Conservation (phyloP, 2,329 filamentous ascomycete genomes). For the Plectosphaerella sp. region DNA sequence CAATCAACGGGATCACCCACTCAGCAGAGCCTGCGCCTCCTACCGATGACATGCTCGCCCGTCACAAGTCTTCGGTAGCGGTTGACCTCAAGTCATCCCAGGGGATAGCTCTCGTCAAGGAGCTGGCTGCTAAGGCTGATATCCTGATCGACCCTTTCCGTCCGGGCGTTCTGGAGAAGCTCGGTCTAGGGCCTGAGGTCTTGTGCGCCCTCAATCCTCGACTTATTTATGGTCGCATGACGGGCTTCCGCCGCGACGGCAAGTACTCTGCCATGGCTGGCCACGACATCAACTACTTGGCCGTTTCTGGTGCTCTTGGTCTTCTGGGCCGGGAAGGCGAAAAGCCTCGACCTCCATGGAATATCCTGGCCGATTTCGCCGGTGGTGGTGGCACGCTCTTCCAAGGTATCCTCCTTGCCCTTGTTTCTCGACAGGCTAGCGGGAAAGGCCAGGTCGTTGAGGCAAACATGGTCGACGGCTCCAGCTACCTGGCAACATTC, state of each 20-base stretch:
- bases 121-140: conserved; percentile 61
- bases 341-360: conserved; percentile 74
- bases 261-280: conserved; percentile 85
- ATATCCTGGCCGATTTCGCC: conserved; percentile 86
- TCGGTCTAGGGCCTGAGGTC: conserved; percentile 69
- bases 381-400: conserved; percentile 82
- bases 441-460: conserved; percentile 85
- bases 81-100: conserved; percentile 69
- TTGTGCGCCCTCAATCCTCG: conserved; percentile 66
- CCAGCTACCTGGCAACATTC: conserved; percentile 73
- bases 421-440: conserved; percentile 59
- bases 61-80: conserved; percentile 75
- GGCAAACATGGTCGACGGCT: conserved; percentile 95
- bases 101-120: conserved; percentile 63
- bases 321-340: conserved; percentile 68
- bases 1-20: conserved; percentile 38
- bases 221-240: conserved; percentile 80
- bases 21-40: conserved; percentile 16
- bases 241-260: conserved; percentile 84
- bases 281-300: conserved; percentile 95
- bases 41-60: conserved; percentile 70
- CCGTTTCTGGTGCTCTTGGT: conserved; percentile 74
- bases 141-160: conserved; percentile 91
- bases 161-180: conserved; percentile 81
- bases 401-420: conserved; percentile 74